phyloP scores from a whole-genome alignment of 2,329 filamentous ascomycete genomes.

The Colletotrichum sublineola region DNA sequence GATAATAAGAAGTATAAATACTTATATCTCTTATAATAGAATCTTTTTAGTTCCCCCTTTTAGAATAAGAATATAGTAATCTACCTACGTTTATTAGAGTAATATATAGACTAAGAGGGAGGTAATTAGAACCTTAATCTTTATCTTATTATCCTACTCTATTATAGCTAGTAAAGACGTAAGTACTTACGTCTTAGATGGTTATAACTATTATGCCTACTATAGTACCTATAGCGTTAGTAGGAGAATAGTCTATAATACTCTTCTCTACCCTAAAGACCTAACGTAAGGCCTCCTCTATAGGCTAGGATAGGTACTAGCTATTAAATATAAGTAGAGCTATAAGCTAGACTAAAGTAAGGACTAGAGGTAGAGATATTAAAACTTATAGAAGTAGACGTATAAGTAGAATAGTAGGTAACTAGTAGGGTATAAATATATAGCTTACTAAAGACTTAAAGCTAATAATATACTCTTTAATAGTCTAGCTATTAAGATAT shows the following conservation, averaged over 20 bases:
- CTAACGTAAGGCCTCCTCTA: conserved; percentile 15
- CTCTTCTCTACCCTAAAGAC: conserved; percentile 10
- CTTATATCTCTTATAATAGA: no score
- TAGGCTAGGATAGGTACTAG: conserved; percentile 16
- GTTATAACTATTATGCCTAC: conserved; percentile 22
- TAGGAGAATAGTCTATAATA: conserved; percentile 3
- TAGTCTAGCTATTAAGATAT: conserved; percentile 14
- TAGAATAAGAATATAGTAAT: no score
- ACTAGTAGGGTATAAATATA: conserved; percentile 1
- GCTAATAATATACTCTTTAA: conserved; percentile 21
- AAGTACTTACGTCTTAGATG: conserved; percentile 9
- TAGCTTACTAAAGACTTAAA: conserved; percentile 14
- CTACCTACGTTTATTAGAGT: no score
- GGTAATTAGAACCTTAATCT: not conserved
- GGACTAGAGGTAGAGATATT: not conserved
- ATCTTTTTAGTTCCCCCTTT: no score
- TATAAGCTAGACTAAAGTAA: not conserved
- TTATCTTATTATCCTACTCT: not conserved
- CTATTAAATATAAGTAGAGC: conserved; percentile 13
- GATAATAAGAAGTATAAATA: no score
- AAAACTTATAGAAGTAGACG: conserved; percentile 8
- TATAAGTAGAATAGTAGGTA: conserved; percentile 2
- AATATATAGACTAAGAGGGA: no score
- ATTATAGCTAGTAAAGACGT: conserved; percentile 34
- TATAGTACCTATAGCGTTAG: conserved; percentile 3